Evolutionary conservation across 2,329 filamentous ascomycete genomes (phyloP).

Genomic region (Aspergillus clavatus): DNA sequence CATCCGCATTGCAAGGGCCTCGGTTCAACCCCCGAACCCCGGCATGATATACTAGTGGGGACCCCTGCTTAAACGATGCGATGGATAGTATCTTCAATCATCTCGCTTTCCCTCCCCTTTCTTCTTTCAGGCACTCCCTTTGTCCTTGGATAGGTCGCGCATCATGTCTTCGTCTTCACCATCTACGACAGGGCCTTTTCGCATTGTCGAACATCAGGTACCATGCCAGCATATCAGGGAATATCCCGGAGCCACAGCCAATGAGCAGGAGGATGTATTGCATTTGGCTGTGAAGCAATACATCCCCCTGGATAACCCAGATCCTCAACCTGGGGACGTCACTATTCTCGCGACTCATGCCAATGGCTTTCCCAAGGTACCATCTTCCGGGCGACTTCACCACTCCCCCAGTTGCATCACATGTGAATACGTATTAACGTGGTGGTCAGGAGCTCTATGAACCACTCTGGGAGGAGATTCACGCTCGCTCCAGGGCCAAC

Average conservation of each 20-base stretch:
- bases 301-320: constrained; percentile 64
- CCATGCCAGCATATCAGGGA: constrained; percentile 75
- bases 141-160: background rate
- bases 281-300: constrained; percentile 83
- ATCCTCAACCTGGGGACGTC: constrained; percentile 67
- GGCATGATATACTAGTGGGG: constrained; percentile 16
- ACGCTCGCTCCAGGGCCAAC: constrained; percentile 51
- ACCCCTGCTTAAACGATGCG: background rate
- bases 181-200: constrained; percentile 47
- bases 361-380: constrained; percentile 86
- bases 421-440: background rate
- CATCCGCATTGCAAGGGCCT: constrained; percentile 1
- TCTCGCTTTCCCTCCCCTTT: background rate
- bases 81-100: background rate
- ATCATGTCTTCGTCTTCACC: constrained; percentile 27
- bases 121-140: background rate
- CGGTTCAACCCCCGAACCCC: constrained; percentile 1
- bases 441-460: constrained; percentile 75
- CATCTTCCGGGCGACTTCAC: background rate
- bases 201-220: constrained; percentile 68
- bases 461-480: constrained; percentile 80
- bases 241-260: constrained; percentile 67
- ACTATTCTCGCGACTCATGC: constrained; percentile 85
- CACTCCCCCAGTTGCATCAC: background rate
- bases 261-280: constrained; percentile 69